Evolutionary conservation across 2,329 filamentous ascomycete genomes (phyloP).

Genomic region (Curvularia sp.): DNA sequence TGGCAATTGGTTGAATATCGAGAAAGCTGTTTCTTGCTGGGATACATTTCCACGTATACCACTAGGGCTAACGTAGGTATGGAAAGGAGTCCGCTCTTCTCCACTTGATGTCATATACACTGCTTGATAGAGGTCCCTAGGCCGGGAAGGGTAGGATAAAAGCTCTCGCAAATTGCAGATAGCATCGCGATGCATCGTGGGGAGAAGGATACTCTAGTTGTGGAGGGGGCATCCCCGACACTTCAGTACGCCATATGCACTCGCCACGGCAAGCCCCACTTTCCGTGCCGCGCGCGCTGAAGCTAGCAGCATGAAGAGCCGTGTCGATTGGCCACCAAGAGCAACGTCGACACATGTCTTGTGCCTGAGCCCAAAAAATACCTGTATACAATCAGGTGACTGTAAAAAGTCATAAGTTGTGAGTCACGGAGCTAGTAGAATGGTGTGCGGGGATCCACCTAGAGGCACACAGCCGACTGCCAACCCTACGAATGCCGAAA

Average conservation of each 20-base stretch:
- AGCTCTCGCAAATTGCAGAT: too few species aligned
- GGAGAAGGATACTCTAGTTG: too few species aligned
- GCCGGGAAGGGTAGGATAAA: too few species aligned
- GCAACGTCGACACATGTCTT: neutral
- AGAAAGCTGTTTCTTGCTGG: too few species aligned
- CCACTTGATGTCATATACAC: too few species aligned
- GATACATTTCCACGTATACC: too few species aligned
- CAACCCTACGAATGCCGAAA: neutral
- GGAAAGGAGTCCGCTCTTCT: too few species aligned
- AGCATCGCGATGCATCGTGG: too few species aligned
- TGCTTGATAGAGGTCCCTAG: too few species aligned
- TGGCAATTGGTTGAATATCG: too few species aligned
- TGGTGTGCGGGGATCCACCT: neutral
- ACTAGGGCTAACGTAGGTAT: too few species aligned
- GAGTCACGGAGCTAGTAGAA: slow-evolving; percentile 3
- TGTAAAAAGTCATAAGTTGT: neutral
- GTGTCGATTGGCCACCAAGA: neutral
- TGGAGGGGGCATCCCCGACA: too few species aligned
- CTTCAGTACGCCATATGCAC: neutral
- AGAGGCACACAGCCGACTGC: neutral
- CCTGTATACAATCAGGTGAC: neutral
- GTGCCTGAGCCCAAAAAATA: neutral
- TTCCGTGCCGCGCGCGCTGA: neutral
- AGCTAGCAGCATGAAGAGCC: neutral
- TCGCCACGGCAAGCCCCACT: neutral